Percentiles rank a stretch among this genome's conserved stretches.
Evolutionary conservation across 129 eudicot species (phyloP).

Genomic region (Mikania micrantha): DNA sequence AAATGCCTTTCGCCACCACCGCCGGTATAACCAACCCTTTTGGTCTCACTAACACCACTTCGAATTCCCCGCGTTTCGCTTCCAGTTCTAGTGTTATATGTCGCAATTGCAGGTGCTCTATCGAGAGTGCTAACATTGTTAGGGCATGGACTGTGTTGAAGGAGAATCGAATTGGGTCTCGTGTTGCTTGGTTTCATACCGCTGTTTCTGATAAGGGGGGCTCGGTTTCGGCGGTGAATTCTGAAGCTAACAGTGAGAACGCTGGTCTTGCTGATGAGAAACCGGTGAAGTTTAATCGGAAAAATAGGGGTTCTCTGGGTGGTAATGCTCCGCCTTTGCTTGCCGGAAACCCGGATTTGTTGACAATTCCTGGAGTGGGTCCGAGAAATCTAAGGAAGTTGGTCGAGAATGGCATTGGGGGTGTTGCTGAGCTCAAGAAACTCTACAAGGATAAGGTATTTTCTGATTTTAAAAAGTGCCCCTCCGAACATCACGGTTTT

Average conservation of each 20-base stretch:
- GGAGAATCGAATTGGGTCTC: constrained; percentile 29
- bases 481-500: too few relatives aligned
- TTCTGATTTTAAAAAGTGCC: too few relatives aligned
- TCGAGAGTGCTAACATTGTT: constrained; percentile 5
- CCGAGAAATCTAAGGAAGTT: constrained; percentile 85
- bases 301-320: constrained; percentile 32
- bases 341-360: constrained; percentile 61
- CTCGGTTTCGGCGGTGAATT: constrained; percentile 15
- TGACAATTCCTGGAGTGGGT: constrained; percentile 89
- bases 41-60: background rate
- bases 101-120: constrained; percentile 41
- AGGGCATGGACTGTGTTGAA: constrained; percentile 60
- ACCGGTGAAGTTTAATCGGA: constrained; percentile 41
- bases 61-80: constrained; percentile 7
- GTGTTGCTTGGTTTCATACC: constrained; percentile 41
- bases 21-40: constrained; percentile 22
- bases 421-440: constrained; percentile 85
- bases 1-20: constrained; percentile 29
- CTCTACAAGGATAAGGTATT: constrained; percentile 73
- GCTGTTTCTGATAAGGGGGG: constrained; percentile 18
- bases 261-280: constrained; percentile 31
- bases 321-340: constrained; percentile 20
- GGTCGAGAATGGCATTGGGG: constrained; percentile 77
- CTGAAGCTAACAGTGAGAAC: constrained; percentile 6
- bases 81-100: constrained; percentile 12